These are phyloP conservation scores for Paramecium sexaurelia DNA, from an alignment of 73 alveolate genomes.

Conservation along the genomic window DNA sequence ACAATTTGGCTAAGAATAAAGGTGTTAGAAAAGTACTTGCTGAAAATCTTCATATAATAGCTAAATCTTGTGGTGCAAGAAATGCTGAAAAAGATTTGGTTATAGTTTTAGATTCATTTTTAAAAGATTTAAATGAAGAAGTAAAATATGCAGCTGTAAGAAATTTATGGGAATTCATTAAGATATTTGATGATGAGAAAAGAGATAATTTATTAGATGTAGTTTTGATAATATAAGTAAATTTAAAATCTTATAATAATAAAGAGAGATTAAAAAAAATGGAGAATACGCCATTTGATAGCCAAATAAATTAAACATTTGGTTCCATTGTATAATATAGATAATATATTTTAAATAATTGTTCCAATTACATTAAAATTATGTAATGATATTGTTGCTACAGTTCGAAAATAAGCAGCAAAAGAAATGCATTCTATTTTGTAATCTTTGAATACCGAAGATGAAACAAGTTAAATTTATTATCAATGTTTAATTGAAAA, in stretches of 20 bases:
- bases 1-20: background rate
- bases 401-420: conserved; percentile 5
- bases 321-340: conserved; percentile 39
- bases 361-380: conserved; percentile 64
- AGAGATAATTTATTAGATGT: conserved; percentile 69
- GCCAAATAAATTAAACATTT: conserved; percentile 60
- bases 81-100: conserved; percentile 69
- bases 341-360: conserved; percentile 55
- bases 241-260: background rate
- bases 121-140: conserved; percentile 66
- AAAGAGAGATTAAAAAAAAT: conserved; percentile 62
- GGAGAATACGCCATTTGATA: conserved; percentile 68
- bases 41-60: conserved; percentile 72
- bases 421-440: conserved; percentile 17
- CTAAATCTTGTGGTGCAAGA: conserved; percentile 73
- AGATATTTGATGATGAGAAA: conserved; percentile 55
- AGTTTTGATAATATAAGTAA: conserved; percentile 34
- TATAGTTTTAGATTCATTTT: conserved; percentile 58
- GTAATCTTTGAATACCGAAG: background rate
- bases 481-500: conserved; percentile 31
- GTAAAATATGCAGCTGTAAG: conserved; percentile 59
- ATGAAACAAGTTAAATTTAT: background rate
- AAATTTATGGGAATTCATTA: conserved; percentile 56
- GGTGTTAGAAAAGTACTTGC: conserved; percentile 72
- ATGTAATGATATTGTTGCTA: conserved; percentile 57